These are phyloP conservation scores for Astrothelium macrocarpum DNA, from an alignment of 495 filamentous ascomycete species.

Conservation along the genomic window DNA sequence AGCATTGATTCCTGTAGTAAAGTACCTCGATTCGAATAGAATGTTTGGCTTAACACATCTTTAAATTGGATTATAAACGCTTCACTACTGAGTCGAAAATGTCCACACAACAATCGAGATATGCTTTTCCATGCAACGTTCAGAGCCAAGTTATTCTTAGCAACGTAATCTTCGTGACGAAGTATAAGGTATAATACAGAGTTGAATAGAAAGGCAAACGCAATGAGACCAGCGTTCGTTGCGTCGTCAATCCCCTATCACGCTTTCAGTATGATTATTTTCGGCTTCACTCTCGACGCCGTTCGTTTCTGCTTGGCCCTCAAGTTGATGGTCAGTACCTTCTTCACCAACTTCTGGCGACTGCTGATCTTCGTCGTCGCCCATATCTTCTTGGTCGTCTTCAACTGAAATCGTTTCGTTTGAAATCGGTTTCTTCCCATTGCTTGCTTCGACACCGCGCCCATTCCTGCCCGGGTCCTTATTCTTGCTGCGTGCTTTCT, in stretches of 20 bases:
- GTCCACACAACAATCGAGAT: too few species aligned
- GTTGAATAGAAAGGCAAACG: neutral
- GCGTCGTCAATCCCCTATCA: neutral
- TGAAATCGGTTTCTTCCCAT: conserved; percentile 55
- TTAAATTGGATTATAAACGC: too few species aligned
- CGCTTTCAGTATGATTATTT: neutral
- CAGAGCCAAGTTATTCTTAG: too few species aligned
- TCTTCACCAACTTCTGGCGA: neutral
- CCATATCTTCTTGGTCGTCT: conserved; percentile 42
- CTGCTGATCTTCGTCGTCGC: conserved; percentile 47
- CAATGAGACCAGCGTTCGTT: neutral
- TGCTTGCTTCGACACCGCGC: conserved; percentile 34
- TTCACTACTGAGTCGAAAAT: too few species aligned
- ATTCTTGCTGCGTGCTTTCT: neutral
- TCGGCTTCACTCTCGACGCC: neutral
- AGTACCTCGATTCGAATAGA: too few species aligned
- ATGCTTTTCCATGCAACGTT: too few species aligned
- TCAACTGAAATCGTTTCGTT: conserved; percentile 63
- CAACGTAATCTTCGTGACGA: neutral
- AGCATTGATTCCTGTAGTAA: too few species aligned
- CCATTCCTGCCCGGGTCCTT: neutral
- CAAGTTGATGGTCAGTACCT: neutral
- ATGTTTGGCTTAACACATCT: too few species aligned
- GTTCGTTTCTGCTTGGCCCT: neutral
- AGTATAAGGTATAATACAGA: neutral